Evolutionary conservation across 2,329 filamentous ascomycete species (phyloP), one percentile per base, ranked within the genome.

Genomic region (Aspergillus calidoustus): DNA sequence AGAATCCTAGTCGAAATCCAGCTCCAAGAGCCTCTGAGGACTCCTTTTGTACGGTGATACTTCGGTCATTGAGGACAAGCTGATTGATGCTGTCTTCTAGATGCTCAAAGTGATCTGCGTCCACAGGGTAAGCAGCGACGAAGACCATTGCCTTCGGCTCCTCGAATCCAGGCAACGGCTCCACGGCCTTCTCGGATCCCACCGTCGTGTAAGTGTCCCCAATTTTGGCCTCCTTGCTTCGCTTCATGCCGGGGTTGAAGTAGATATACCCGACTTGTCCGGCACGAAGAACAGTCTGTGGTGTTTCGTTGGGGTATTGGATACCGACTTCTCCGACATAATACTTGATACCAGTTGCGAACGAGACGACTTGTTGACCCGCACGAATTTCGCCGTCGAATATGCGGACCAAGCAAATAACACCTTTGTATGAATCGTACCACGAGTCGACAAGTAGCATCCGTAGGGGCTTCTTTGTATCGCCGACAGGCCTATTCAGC

Each of bases 141-240:
- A 99, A 99, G 4, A 99, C 95, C 95, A 99, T 99, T 6, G 93
- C 91, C 76, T 99, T 96, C 1, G 95, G 94, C 76, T 99, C 95
- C 74, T 97, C 94, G 64, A 99, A 99, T 2, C 94, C 95, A 0
- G 93, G 92, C 57, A 93, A 89, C 13, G 91, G 88, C 75, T 93
- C 84, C 2, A 99, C 93, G 0, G 84, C 72, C 61, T 87, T 86
- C 78, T 97, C 91, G 23, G 82, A 87, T 2, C 92, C 93, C 3
- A 93, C 85, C 1, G 86, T 91, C 0, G 95, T 98, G 71, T 93
- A 97, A 0, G 95, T 99, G 72, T 99, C 95, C 54, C 95, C 95
- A 30, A 98, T 89, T 77, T 97, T 96, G 54, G 95, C 94, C 73
- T 99, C 95, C 74, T 96, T 90, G 61, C 93, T 96, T 68, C 87